Evolutionary conservation across 768 basidiomycete species (phyloP).

Genomic region (Cyclocybe cylindracea): DNA sequence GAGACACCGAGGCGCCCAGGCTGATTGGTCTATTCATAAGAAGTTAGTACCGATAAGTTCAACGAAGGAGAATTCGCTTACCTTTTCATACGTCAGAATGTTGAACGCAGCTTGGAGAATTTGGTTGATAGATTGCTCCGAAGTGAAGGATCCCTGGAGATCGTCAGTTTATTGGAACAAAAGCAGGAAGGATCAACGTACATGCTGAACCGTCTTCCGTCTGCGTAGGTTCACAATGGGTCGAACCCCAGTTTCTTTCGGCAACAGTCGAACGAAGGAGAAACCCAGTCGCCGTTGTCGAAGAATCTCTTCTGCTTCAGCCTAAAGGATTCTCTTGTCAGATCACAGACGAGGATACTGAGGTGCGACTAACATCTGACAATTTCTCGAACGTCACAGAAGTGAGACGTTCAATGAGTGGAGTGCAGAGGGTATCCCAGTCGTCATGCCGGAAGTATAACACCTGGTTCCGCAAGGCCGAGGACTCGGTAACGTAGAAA

Average conservation of each 20-base stretch:
- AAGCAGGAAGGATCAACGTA: slow-evolving; percentile 3
- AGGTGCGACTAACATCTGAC: slow-evolving; percentile 49
- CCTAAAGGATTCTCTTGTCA: slow-evolving; percentile 33
- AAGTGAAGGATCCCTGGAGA: slow-evolving; percentile 28
- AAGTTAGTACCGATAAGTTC: neutral
- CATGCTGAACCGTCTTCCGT: slow-evolving; percentile 30
- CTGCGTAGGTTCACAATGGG: slow-evolving; percentile 90
- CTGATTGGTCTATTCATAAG: slow-evolving; percentile 51
- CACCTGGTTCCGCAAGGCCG: slow-evolving; percentile 77
- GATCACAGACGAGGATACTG: neutral
- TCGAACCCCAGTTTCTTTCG: slow-evolving; percentile 93
- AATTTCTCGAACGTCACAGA: slow-evolving; percentile 71
- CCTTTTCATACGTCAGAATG: slow-evolving; percentile 88
- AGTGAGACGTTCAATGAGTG: slow-evolving; percentile 76
- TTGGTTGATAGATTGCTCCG: slow-evolving; percentile 79
- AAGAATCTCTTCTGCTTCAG: slow-evolving; percentile 64
- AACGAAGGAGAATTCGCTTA: slow-evolving; percentile 26
- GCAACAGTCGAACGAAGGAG: slow-evolving; percentile 85
- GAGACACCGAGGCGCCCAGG: slow-evolving; percentile 75
- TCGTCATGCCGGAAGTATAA: slow-evolving; percentile 95
- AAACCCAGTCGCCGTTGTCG: slow-evolving; percentile 77
- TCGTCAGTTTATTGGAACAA: neutral
- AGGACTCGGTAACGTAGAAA: slow-evolving; percentile 93
- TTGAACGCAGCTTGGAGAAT: slow-evolving; percentile 83
- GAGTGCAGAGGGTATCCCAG: slow-evolving; percentile 83